Conservation (phyloP, 371 early-diverging fungal species). For the Syncephalis plumigaleata region DNA sequence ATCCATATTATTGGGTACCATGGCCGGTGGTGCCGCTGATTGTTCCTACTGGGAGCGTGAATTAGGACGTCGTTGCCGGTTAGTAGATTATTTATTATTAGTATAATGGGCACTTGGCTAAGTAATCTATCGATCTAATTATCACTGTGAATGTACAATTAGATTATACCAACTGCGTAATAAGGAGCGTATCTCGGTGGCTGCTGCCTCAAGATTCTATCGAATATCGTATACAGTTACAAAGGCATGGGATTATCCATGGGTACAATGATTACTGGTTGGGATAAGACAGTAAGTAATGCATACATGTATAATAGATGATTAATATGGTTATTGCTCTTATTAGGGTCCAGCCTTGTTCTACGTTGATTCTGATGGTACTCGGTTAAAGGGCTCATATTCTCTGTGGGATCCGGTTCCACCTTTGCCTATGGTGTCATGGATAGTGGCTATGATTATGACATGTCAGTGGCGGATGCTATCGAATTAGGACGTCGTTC, state of each 20-base stretch:
- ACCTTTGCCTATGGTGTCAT: slow-evolving; percentile 97
- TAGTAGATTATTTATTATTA: too few species aligned
- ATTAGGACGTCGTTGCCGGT: slow-evolving; percentile 90
- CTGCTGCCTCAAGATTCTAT: slow-evolving; percentile 97
- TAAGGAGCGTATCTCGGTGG: slow-evolving; percentile 96
- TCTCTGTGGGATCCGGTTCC: slow-evolving; percentile 97
- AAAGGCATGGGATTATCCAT: slow-evolving; percentile 98
- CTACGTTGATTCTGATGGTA: slow-evolving; percentile 98
- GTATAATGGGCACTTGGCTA: background rate
- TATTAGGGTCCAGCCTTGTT: slow-evolving; percentile 88
- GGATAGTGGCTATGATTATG: slow-evolving; percentile 78
- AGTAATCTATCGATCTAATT: background rate
- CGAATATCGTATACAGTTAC: slow-evolving; percentile 94
- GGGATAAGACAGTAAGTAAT: slow-evolving; percentile 10
- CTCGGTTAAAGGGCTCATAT: slow-evolving; percentile 78
- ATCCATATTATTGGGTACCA: slow-evolving; percentile 98
- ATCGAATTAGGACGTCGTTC: slow-evolving; percentile 89
- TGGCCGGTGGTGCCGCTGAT: slow-evolving; percentile 99
- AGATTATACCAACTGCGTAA: slow-evolving; percentile 92
- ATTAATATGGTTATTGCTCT: background rate
- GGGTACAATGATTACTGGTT: too few species aligned
- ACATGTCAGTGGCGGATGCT: slow-evolving; percentile 87
- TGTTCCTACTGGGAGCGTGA: slow-evolving; percentile 99
- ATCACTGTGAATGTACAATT: background rate
- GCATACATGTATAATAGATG: background rate